Evolutionary conservation across 2,329 filamentous ascomycete species (phyloP), one percentile per base, ranked within the genome.

Genomic region (Zarea fungicola): DNA sequence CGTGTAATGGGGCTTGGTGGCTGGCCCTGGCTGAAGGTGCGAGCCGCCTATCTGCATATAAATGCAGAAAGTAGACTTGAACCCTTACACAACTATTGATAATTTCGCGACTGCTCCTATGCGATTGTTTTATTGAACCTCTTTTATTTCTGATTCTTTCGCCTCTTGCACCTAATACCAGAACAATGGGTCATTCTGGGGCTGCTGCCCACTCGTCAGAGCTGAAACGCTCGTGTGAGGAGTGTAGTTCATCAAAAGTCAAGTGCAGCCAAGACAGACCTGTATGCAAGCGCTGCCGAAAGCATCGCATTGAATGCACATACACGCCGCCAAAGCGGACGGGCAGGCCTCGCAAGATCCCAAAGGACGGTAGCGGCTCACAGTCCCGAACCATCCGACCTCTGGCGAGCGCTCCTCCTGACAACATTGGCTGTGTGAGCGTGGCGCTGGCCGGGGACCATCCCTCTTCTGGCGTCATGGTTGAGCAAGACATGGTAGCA

Each of bases 231-330:
- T 42, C 41, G 28, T 42, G 41, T 28, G 41, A 42, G 18, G 41
- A 42, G 28, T 42, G 41, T 13, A 32, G 26, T 18, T 34, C 28
- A 3, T 42, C 41, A 18, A 42, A 42, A 34, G 26, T 42, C 41
- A 42, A 42, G 11, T 42, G 41, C 41, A 42, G 41, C 6, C 41
- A 42, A n/a, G 41, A 42, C 11, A 42, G 25, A 14, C 41, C 41
- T 16, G 28, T 21, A 3, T 42, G 41, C 41, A 42, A 42, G 25
- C 41, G 41, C 14, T 42, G 41, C 25, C 41, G 14, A 9, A 42
- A 42, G n/a, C 41, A 42, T 11, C 8, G 21, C 18, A 23, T 34
- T 5, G 6, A 11, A 9, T 42, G 41, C 28, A 42, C 28, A 4
- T 42, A 42, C 34, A 29, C 41, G 19, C 28, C 41, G 3, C 26